These are phyloP conservation scores for Pisolithus microcarpus DNA, from an alignment of 768 basidiomycete genomes.

Conservation along the genomic window DNA sequence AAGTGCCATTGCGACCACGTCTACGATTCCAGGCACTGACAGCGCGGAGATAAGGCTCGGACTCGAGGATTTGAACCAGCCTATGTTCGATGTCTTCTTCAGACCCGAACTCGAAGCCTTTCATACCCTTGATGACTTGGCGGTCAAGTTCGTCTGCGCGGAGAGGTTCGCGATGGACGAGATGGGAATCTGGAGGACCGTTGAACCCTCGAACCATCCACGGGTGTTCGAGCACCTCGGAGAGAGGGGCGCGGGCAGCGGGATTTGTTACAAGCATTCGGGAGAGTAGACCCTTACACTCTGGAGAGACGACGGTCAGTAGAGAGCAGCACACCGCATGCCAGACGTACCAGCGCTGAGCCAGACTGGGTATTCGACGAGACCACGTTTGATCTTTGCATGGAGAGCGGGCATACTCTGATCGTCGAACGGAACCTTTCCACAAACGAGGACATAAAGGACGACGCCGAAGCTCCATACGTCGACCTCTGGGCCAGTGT, in stretches of 20 bases:
- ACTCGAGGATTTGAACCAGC: conserved; percentile 65
- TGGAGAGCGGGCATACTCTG: conserved; percentile 99
- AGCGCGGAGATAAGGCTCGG: conserved; percentile 68
- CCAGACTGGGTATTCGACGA: conserved; percentile 98
- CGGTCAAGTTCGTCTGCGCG: conserved; percentile 84
- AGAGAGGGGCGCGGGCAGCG: conserved; percentile 68
- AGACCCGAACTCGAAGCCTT: conserved; percentile 92
- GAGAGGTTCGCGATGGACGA: conserved; percentile 84
- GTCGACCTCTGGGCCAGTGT: conserved; percentile 96
- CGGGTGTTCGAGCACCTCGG: conserved; percentile 81
- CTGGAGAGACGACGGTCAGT: conserved; percentile 33
- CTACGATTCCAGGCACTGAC: conserved; percentile 76
- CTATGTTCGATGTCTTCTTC: conserved; percentile 78
- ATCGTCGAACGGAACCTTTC: conserved; percentile 98
- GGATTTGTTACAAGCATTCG: conserved; percentile 97
- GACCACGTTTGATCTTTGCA: conserved; percentile 96
- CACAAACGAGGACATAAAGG: conserved; percentile 94
- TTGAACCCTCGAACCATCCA: conserved; percentile 90
- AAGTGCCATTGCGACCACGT: conserved; percentile 38
- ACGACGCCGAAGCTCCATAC: conserved; percentile 99
- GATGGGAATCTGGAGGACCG: conserved; percentile 74
- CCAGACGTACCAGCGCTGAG: conserved; percentile 70
- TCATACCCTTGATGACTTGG: conserved; percentile 83
- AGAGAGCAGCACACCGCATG: neutral
- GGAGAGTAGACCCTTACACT: conserved; percentile 89